A percentile compares a stretch with the other conserved stretches of the same genome.
These are phyloP conservation scores for Begonia peltatifolia DNA, from an alignment of 306 rosid species.

Conservation along the genomic window DNA sequence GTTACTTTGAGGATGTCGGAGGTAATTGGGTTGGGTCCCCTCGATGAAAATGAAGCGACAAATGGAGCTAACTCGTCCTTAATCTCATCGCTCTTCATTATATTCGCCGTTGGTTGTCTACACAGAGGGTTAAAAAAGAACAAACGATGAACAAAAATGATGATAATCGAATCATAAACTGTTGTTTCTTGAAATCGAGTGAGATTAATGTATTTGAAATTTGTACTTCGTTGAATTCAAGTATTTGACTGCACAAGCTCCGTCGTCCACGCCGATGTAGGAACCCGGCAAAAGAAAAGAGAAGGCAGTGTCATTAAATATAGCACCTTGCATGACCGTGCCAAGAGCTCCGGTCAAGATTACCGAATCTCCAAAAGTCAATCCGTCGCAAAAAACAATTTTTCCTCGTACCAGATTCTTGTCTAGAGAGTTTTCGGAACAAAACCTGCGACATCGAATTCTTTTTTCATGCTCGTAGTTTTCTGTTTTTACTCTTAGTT, in stretches of 20 bases:
- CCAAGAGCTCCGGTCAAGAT: conserved; percentile 7
- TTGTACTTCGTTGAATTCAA: conserved; percentile 8
- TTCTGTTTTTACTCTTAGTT: too few species aligned
- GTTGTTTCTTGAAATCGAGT: too few species aligned
- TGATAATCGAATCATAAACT: too few species aligned
- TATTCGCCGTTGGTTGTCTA: conserved; percentile 9
- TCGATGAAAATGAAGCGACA: conserved; percentile 24
- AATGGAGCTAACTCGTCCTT: conserved; percentile 22
- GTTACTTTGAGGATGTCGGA: conserved; percentile 32
- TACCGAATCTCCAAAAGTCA: not conserved
- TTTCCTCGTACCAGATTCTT: conserved; percentile 5
- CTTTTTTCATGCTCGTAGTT: not conserved
- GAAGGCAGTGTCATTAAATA: not conserved
- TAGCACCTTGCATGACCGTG: conserved; percentile 6
- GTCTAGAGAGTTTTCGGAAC: conserved; percentile 5
- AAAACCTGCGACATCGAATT: conserved; percentile 6
- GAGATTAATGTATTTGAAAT: not conserved
- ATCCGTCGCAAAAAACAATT: conserved; percentile 12
- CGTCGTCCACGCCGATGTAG: conserved; percentile 1
- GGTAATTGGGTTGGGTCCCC: conserved; percentile 33
- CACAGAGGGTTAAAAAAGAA: not conserved
- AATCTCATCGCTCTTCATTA: conserved; percentile 5
- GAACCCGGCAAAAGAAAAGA: conserved; percentile 12
- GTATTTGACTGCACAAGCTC: not conserved
- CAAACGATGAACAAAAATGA: too few species aligned